phyloP scores from a whole-genome alignment of 2,329 filamentous ascomycete species.

The Claviceps sp. region DNA sequence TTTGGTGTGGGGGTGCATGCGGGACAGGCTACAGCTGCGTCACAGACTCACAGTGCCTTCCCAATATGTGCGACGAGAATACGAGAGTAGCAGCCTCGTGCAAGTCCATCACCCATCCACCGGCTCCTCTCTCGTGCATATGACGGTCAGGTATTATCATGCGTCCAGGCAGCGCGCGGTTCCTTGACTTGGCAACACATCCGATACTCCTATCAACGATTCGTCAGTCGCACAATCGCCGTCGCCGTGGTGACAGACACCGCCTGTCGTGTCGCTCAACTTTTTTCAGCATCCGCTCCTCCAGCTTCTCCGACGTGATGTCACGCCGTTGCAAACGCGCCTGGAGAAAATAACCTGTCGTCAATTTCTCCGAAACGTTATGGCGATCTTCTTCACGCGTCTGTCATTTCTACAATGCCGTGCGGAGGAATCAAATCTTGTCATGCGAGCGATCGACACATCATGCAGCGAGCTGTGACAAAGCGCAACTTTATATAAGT shows the following conservation, averaged over 20 bases:
- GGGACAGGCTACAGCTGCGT: no score
- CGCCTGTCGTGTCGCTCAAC: neutral
- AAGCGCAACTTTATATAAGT: no score
- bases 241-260: neutral
- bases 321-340: no score
- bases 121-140: neutral
- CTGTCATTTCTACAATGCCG: no score
- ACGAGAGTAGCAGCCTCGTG: conserved; percentile 1
- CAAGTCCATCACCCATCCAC: neutral
- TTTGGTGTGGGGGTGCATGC: no score
- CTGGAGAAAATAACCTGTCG: no score
- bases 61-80: conserved; percentile 2
- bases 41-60: conserved; percentile 3
- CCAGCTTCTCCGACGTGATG: no score
- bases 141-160: neutral
- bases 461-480: no score
- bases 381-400: no score
- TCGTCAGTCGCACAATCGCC: neutral
- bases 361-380: no score
- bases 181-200: neutral
- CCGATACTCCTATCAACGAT: neutral
- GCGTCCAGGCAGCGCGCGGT: neutral
- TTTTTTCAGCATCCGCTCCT: neutral
- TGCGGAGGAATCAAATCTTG: no score
- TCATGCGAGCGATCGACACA: no score